Percentiles rank a stretch among this genome's conserved stretches.
These are phyloP conservation scores for Neurospora sp. DNA, from an alignment of 495 filamentous ascomycete genomes.

Conservation along the genomic window DNA sequence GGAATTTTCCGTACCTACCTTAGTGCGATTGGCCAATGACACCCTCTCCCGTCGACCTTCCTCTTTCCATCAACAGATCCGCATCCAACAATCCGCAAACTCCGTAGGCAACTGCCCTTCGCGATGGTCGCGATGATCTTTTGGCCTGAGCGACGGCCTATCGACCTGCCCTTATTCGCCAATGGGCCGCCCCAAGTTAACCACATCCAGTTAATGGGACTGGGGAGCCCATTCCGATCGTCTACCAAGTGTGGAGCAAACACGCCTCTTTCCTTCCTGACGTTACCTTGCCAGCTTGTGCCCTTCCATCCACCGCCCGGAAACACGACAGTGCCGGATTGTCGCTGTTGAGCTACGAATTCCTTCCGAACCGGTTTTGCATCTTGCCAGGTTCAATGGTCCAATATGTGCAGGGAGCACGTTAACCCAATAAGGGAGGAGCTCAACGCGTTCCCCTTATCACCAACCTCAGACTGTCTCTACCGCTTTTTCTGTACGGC, in stretches of 20 bases:
- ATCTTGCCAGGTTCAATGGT: background rate
- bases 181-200: background rate
- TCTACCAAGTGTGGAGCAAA: background rate
- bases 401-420: background rate
- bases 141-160: background rate
- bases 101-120: background rate
- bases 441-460: background rate
- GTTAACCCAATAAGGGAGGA: background rate
- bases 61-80: background rate
- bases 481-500: background rate
- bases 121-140: background rate
- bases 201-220: background rate
- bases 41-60: background rate
- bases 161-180: background rate
- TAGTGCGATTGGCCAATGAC: background rate
- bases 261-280: background rate
- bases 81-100: background rate
- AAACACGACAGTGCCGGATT: background rate
- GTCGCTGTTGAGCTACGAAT: background rate
- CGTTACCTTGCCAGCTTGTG: background rate
- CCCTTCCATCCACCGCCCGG: background rate
- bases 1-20: background rate
- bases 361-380: background rate
- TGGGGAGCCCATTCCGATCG: background rate
- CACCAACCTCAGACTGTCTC: background rate